Evolutionary conservation across 1,139 yeast genomes (phyloP), one percentile per base, ranked within the genome.

Genomic region (Yamadazyma oceani): DNA sequence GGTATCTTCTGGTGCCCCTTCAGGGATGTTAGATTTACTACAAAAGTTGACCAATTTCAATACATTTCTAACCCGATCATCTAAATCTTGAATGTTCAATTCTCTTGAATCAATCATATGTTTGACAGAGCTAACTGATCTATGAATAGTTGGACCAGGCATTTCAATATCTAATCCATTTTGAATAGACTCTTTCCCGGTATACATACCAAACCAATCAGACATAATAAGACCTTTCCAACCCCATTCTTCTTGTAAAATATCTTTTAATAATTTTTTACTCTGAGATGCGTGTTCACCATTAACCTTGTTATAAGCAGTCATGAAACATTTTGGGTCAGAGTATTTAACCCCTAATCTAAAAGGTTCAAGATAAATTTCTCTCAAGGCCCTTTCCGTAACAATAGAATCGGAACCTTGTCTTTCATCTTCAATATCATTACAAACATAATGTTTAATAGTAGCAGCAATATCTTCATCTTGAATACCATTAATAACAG

Each of bases 131-230:
- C 58, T 62, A 11, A 49, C 45, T 11, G 64, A 62, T 57, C 84
- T 62, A 58, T 69, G 68, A 30, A 62, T 53, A 21, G 80, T 54
- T 3, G 80, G 78, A 26, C 85, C 85, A 1, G 85, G 85, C 82
- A 79, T 79, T 54, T 80, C 85, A 45, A 80, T 57, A 49, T 78
- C 81, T 40, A 79, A 57, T 8, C 85, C 85, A 35, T 73, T 73
- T 38, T 69, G 66, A 40, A 79, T 53, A 6, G 81, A 60, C 16
- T 64, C 66, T 38, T 66, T 67, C 23, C 66, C 57, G 21, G 80
- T 64, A 50, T 75, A 78, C 7, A 70, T 65, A 31, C 85, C 85
- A 53, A 51, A 74, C 85, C 85, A 80, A 56, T 80, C 85, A 26
- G 80, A 72, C 78, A 80, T 78, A 25, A 73, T 58, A 38, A 71